A percentile compares a stretch with the other conserved stretches of the same genome.
Evolutionary conservation across 192 early-diverging fungal genomes (phyloP).

Genomic region (Coemansia sp.): DNA sequence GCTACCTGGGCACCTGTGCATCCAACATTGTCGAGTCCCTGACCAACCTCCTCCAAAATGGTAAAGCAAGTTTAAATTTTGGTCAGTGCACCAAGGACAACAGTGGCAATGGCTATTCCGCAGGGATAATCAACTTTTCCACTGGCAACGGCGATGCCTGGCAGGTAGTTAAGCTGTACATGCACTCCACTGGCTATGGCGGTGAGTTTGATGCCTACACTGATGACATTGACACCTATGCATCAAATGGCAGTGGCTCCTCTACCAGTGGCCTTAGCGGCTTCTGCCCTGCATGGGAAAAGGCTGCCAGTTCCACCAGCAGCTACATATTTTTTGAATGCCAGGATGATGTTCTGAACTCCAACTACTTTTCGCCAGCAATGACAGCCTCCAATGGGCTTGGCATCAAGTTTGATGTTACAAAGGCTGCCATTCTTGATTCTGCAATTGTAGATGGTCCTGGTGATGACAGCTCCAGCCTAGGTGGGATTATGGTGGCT

Average conservation of each 20-base stretch:
- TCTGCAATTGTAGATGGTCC: neutral
- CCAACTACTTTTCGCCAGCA: neutral
- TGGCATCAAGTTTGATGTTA: neutral
- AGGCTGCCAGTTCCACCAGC: neutral
- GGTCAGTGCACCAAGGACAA: neutral
- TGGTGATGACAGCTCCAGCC: neutral
- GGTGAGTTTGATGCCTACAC: slow-evolving; percentile 4
- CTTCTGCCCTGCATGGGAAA: slow-evolving; percentile 10
- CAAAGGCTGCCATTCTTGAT: neutral
- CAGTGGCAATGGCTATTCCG: slow-evolving; percentile 1
- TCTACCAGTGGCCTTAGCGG: neutral
- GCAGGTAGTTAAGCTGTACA: neutral
- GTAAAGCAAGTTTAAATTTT: neutral
- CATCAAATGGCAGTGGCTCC: neutral
- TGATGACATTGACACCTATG: neutral
- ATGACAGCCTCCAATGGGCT: neutral
- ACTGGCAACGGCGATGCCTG: neutral
- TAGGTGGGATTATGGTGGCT: neutral
- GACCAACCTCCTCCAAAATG: neutral
- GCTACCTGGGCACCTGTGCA: neutral
- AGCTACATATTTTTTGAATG: neutral
- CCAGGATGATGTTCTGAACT: neutral
- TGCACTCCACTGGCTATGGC: neutral
- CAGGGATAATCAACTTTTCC: neutral
- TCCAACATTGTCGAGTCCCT: neutral